Evolutionary conservation across 2,329 filamentous ascomycete species (phyloP).

Genomic region (Talaromyces sp.): DNA sequence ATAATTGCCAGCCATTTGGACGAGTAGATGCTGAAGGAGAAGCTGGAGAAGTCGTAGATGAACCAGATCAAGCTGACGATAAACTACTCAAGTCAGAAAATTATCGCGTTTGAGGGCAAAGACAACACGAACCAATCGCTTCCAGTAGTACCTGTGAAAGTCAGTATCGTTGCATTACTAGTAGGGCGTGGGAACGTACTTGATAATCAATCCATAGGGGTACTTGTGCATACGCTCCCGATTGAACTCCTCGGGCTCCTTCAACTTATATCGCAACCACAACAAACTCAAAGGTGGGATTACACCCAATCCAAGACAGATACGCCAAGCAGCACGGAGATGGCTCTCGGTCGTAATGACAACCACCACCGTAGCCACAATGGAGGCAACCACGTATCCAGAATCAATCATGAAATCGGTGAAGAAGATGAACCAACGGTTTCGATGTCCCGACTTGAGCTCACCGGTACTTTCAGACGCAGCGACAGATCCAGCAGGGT

Average conservation of each 20-base stretch:
- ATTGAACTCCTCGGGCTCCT: constrained; percentile 75
- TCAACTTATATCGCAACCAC: constrained; percentile 65
- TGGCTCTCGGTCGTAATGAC: constrained; percentile 59
- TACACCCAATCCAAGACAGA: constrained; percentile 71
- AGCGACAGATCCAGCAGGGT: constrained; percentile 66
- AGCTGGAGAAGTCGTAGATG: constrained; percentile 79
- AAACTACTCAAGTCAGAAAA: constrained; percentile 28
- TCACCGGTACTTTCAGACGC: constrained; percentile 81
- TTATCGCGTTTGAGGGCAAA: neutral
- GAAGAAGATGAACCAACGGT: constrained; percentile 87
- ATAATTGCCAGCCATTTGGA: constrained; percentile 59
- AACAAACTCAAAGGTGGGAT: constrained; percentile 72
- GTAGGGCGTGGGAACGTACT: constrained; percentile 35
- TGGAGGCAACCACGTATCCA: constrained; percentile 75
- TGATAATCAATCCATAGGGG: constrained; percentile 50
- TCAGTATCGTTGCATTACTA: constrained; percentile 14
- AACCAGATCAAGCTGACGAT: constrained; percentile 77
- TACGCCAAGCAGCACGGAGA: constrained; percentile 73
- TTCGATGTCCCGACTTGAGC: constrained; percentile 73
- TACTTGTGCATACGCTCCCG: constrained; percentile 65
- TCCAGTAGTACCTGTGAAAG: constrained; percentile 66
- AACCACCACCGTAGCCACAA: constrained; percentile 67
- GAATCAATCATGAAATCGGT: constrained; percentile 84
- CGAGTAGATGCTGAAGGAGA: constrained; percentile 83
- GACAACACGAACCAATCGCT: constrained; percentile 51